These are phyloP conservation scores for Euphorbia celastroides DNA, from an alignment of 441 rosid species.

Conservation along the genomic window DNA sequence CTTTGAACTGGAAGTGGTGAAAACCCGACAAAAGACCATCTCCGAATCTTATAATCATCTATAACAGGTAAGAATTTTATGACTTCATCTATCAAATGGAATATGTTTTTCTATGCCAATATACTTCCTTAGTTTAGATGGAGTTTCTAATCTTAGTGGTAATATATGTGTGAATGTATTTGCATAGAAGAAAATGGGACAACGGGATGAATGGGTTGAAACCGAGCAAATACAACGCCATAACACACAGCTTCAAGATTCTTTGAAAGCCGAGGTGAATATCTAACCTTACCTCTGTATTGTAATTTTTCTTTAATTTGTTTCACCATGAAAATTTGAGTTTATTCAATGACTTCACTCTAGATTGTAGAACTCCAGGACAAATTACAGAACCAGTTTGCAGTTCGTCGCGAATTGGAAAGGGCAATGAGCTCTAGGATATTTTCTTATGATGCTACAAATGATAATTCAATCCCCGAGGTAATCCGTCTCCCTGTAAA, in stretches of 20 bases:
- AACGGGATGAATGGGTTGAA: constrained; percentile 26
- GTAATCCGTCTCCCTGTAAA: no score
- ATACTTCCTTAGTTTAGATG: no score
- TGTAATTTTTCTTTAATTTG: no score
- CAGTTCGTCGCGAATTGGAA: constrained; percentile 50
- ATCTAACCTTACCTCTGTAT: not conserved
- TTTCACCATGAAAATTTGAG: no score
- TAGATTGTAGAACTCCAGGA: constrained; percentile 58
- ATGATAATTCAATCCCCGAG: constrained; percentile 47
- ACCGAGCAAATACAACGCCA: constrained; percentile 24
- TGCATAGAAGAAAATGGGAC: constrained; percentile 42
- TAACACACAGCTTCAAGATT: constrained; percentile 21
- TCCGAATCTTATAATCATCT: constrained; percentile 22
- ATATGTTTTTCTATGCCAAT: no score
- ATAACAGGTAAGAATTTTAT: constrained; percentile 28
- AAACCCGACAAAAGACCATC: constrained; percentile 25
- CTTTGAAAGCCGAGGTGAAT: constrained; percentile 52
- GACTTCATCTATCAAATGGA: not conserved
- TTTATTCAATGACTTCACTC: no score
- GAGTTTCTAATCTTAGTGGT: no score
- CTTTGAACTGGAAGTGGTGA: constrained; percentile 24
- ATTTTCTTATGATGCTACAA: constrained; percentile 32
- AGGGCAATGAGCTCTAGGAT: constrained; percentile 41
- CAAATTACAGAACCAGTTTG: constrained; percentile 41
- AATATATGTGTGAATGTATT: constrained; percentile 5